Evolutionary conservation across 805 yeast species (phyloP).

Genomic region (Metschnikowia corniflorae): DNA sequence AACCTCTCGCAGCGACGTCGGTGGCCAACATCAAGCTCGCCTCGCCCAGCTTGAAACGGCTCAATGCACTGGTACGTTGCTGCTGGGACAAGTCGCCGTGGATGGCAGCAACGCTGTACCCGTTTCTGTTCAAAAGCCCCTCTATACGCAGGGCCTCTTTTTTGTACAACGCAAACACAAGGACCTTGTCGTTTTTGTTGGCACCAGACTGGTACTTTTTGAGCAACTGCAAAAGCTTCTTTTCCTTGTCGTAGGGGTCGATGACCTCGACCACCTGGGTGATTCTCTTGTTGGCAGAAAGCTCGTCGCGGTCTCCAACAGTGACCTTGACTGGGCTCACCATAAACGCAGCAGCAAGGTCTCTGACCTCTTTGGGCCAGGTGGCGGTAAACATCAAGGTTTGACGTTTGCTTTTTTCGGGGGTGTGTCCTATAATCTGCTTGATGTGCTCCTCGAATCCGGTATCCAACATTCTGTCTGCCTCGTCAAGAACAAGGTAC

Average conservation of each 20-base stretch:
- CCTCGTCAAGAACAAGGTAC: constrained; percentile 91
- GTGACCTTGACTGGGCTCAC: constrained; percentile 81
- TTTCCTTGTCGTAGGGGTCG: constrained; percentile 72
- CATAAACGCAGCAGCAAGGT: constrained; percentile 84
- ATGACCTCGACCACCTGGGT: constrained; percentile 91
- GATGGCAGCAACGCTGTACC: constrained; percentile 83
- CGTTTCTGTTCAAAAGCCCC: constrained; percentile 63
- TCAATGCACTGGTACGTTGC: constrained; percentile 86
- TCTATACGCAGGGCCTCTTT: constrained; percentile 95
- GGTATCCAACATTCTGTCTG: constrained; percentile 97
- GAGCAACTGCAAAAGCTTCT: constrained; percentile 65
- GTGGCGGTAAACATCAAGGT: constrained; percentile 99
- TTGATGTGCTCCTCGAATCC: constrained; percentile 98
- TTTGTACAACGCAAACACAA: constrained; percentile 91
- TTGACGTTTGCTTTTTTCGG: constrained; percentile 54
- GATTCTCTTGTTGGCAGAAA: constrained; percentile 91
- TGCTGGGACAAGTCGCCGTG: constrained; percentile 94
- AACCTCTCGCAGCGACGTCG: constrained; percentile 97
- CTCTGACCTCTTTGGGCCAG: constrained; percentile 99
- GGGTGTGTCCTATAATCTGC: constrained; percentile 64
- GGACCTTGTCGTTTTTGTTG: constrained; percentile 70
- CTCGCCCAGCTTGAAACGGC: constrained; percentile 77
- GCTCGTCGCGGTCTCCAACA: constrained; percentile 91
- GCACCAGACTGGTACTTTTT: constrained; percentile 68
- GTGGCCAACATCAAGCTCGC: constrained; percentile 84